Evolutionary conservation across 768 basidiomycete species (phyloP).

Genomic region (Rhodotorula sphaerocarpa): DNA sequence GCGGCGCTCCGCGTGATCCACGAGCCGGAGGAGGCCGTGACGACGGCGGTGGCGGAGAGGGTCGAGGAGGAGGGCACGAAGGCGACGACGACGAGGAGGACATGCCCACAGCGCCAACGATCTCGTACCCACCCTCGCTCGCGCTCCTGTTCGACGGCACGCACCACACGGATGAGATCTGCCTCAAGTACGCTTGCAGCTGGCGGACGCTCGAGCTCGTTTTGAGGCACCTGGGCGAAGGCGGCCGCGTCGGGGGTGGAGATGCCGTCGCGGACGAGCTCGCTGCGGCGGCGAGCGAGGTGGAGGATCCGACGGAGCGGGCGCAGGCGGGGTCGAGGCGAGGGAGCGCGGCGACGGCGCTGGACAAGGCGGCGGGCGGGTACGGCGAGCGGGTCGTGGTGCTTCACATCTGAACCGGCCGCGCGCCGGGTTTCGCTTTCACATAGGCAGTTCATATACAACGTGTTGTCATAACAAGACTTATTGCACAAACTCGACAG

Average conservation of each 20-base stretch:
- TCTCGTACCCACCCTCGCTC: constrained; percentile 53
- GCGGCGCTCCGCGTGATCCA: no score
- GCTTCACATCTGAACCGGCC: constrained; percentile 1
- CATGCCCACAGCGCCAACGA: background rate
- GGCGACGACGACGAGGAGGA: background rate
- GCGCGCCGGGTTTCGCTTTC: no score
- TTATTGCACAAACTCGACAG: no score
- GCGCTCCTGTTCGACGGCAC: constrained; percentile 66
- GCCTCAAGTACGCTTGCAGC: constrained; percentile 68
- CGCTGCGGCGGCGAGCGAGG: constrained; percentile 1
- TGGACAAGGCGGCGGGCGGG: background rate
- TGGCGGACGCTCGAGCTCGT: constrained; percentile 67
- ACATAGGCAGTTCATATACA: background rate
- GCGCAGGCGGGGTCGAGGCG: background rate
- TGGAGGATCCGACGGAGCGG: background rate
- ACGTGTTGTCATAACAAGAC: no score
- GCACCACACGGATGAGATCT: constrained; percentile 85
- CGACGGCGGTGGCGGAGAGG: no score
- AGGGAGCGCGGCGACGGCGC: background rate
- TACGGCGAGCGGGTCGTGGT: constrained; percentile 19
- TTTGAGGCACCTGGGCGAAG: constrained; percentile 19
- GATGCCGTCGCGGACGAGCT: background rate
- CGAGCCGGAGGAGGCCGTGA: no score
- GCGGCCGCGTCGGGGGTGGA: background rate
- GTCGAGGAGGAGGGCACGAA: background rate